Conservation (phyloP, 2,329 filamentous ascomycete genomes). For the Ilyonectria mors-panacis region DNA sequence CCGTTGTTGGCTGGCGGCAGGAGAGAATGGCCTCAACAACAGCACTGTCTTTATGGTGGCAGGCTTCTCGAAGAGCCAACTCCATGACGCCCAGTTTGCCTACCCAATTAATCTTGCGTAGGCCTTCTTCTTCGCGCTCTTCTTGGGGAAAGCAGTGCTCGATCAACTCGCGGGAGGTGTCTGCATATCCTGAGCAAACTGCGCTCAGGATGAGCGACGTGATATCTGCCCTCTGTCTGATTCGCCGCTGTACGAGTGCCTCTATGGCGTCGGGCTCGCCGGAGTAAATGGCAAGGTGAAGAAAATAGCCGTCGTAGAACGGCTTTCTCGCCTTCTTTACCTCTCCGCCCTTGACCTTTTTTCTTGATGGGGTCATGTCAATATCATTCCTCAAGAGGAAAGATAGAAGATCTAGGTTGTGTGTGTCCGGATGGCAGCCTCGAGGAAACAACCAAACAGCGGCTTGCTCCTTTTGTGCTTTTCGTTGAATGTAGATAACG, state of each 20-base stretch:
- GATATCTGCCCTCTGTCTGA: neutral
- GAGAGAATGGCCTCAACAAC: neutral
- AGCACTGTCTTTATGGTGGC: neutral
- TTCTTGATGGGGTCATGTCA: neutral
- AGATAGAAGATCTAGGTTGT: neutral
- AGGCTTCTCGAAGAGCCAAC: neutral
- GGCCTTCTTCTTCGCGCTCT: neutral
- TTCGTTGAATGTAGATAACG: neutral
- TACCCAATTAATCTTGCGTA: neutral
- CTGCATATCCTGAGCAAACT: neutral
- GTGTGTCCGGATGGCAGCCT: neutral
- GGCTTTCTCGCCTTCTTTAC: neutral
- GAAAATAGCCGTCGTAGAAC: slow-evolving; percentile 1
- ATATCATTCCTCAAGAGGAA: neutral
- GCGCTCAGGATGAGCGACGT: neutral
- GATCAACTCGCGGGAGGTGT: neutral
- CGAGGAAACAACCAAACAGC: neutral
- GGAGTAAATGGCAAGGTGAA: neutral
- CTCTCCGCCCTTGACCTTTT: neutral
- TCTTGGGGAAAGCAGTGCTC: neutral
- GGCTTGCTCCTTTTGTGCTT: neutral
- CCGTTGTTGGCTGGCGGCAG: neutral
- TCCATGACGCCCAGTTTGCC: neutral
- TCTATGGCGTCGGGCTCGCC: neutral
- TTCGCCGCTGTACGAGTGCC: neutral